Base-by-base conservation (phyloP, 768 basidiomycete genomes). In the Pleurotus salmoneostramineus region DNA sequence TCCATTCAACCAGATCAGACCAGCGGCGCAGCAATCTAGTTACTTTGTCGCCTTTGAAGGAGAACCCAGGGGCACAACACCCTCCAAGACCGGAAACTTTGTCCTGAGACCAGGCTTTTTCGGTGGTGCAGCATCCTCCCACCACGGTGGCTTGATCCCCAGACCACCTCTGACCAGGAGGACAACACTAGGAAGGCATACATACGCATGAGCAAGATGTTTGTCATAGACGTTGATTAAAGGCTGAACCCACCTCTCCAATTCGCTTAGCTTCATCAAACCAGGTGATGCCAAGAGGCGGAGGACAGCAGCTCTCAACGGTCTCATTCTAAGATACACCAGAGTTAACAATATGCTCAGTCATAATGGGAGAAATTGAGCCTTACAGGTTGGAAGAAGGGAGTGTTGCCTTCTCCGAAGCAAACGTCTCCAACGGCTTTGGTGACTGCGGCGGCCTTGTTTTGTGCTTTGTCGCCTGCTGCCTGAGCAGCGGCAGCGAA, bases 11-110 rank as follows among this genome's bases (percentile, higher is more conserved):
- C 52, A 55, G 10, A 55, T 27, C 36, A 55, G 15, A 2, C 52
- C 52, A n/a, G 40, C 52, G 8, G 52, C 37, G 36, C 52, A 55
- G 40, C 52, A 55, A 27, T 40, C 52, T 55, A n/a, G 52, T n/a
- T 15, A 36, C 40, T 31, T 55, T 55, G 40, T 55, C 52, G 10
- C 52, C 52, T 17, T 36, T 37, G 40, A 55, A 55, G 5, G 37
- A 17, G 27, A 43, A 10, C 17, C 52, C 37, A 7, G 52, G 15
- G 15, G 52, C 35, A 17, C 52, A 55, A 14, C 52, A 55, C 7
- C 52, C 52, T 11, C 52, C 52, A 27, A 55, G 52, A 27, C 52
- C 52, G 10, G 52, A 55, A 3, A 40, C 52, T 6, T 43, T 55
- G 37, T 55, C 52, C 21, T 55, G 52, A 3, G 52, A 55, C 52